A percentile compares a stretch with the other conserved stretches of the same genome.
These are phyloP conservation scores for Rhynchosporium agropyri DNA, from an alignment of 2,329 filamentous ascomycete species.

Conservation along the genomic window DNA sequence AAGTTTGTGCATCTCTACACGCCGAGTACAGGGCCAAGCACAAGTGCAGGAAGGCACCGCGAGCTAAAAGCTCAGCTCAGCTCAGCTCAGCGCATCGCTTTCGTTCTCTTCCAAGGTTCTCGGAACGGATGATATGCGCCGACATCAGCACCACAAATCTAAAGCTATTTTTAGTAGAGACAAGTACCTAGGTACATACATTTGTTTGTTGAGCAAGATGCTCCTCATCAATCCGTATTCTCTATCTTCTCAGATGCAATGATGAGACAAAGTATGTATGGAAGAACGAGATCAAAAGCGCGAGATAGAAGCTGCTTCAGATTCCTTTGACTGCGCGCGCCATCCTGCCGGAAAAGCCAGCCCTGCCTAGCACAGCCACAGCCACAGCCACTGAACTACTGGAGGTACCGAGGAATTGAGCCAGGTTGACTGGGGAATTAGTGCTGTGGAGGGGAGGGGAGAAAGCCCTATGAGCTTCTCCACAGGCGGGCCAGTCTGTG, in stretches of 20 bases:
- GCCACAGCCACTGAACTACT: background rate
- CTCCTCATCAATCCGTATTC: background rate
- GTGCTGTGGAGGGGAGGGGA: background rate
- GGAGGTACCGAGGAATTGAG: background rate
- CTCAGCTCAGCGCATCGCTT: conserved; percentile 2
- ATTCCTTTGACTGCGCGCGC: conserved; percentile 11
- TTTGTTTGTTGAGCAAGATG: background rate
- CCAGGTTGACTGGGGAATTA: conserved; percentile 8
- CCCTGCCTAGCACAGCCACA: conserved; percentile 6
- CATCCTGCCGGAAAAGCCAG: conserved; percentile 4
- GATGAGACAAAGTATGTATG: conserved; percentile 8
- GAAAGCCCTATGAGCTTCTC: conserved; percentile 6
- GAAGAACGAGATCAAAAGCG: conserved; percentile 3
- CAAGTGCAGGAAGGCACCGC: background rate
- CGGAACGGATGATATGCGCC: background rate
- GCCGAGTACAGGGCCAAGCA: conserved; percentile 2
- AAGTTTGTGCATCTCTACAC: background rate
- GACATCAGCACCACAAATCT: background rate
- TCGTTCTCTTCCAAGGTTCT: background rate
- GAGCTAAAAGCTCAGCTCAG: background rate
- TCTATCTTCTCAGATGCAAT: background rate
- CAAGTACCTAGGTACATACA: background rate
- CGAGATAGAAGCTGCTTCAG: no score
- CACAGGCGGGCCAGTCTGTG: background rate
- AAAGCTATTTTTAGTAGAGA: background rate